Evolutionary conservation across 192 early-diverging fungal species (phyloP).

Genomic region (Linnemannia schmuckeri): DNA sequence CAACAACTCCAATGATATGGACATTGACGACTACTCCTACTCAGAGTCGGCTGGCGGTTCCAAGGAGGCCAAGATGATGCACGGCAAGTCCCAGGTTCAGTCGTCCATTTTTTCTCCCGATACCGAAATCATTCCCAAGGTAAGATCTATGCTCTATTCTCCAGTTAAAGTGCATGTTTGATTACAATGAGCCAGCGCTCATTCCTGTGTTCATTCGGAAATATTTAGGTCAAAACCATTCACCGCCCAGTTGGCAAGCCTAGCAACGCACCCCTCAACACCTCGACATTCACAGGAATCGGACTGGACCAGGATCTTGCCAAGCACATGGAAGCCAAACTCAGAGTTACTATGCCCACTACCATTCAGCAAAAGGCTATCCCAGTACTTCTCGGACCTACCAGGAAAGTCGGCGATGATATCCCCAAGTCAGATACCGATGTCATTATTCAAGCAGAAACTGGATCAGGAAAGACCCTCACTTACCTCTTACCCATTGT

Average conservation of each 20-base stretch:
- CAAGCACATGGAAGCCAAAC: constrained; percentile 76
- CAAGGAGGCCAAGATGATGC: constrained; percentile 54
- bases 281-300: constrained; percentile 78
- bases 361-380: constrained; percentile 90
- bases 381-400: constrained; percentile 74
- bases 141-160: neutral
- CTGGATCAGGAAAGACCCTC: constrained; percentile 98
- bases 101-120: constrained; percentile 89
- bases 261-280: constrained; percentile 65
- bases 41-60: constrained; percentile 10
- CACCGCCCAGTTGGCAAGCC: constrained; percentile 46
- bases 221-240: constrained; percentile 33
- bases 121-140: constrained; percentile 65
- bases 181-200: constrained; percentile 12
- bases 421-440: constrained; percentile 71
- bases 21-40: constrained; percentile 21
- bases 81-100: constrained; percentile 75
- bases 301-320: constrained; percentile 82
- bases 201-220: neutral
- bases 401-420: constrained; percentile 55
- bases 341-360: constrained; percentile 86
- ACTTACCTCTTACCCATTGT: constrained; percentile 95
- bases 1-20: constrained; percentile 5
- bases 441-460: constrained; percentile 93
- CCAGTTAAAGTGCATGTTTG: neutral